phyloP scores from a whole-genome alignment of 1,284 basidiomycete species.

The Trametes hirsuta region DNA sequence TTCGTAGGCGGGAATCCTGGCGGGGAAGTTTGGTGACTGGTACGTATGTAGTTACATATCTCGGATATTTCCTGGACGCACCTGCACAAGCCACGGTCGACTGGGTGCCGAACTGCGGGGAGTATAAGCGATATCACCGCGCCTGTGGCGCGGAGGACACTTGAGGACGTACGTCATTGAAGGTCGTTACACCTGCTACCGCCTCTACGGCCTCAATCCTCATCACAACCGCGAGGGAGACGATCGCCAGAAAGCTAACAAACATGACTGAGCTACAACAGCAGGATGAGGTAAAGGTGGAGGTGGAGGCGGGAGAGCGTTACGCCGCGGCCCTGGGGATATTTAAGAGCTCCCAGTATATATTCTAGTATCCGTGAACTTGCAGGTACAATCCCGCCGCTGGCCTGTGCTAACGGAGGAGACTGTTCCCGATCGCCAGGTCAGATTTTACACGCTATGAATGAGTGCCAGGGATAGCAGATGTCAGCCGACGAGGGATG shows the following conservation, averaged over 20 bases:
- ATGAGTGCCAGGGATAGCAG: not conserved
- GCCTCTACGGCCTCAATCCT: constrained; percentile 13
- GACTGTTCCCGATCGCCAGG: too few relatives aligned
- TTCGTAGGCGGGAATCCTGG: constrained; percentile 34
- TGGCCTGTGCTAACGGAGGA: too few relatives aligned
- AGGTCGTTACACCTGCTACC: constrained; percentile 33
- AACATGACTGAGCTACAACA: not conserved
- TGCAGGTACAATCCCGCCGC: too few relatives aligned
- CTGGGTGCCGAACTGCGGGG: constrained; percentile 33
- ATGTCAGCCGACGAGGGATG: too few relatives aligned
- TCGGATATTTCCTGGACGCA: too few relatives aligned
- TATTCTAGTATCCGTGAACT: too few relatives aligned
- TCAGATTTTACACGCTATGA: not conserved
- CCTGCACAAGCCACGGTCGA: constrained; percentile 36
- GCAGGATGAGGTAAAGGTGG: not conserved
- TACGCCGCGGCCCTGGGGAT: too few relatives aligned
- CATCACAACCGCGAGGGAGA: not conserved
- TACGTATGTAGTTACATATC: not conserved
- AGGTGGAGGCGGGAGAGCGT: not conserved
- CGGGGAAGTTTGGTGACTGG: not conserved
- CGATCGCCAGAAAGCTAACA: not conserved
- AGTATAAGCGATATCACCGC: not conserved
- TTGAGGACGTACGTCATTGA: constrained; percentile 35
- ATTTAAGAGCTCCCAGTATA: too few relatives aligned
- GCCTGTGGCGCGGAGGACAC: not conserved